Conservation (phyloP, 2,329 filamentous ascomycete genomes). For the Sporothrix pseudoabietina region DNA sequence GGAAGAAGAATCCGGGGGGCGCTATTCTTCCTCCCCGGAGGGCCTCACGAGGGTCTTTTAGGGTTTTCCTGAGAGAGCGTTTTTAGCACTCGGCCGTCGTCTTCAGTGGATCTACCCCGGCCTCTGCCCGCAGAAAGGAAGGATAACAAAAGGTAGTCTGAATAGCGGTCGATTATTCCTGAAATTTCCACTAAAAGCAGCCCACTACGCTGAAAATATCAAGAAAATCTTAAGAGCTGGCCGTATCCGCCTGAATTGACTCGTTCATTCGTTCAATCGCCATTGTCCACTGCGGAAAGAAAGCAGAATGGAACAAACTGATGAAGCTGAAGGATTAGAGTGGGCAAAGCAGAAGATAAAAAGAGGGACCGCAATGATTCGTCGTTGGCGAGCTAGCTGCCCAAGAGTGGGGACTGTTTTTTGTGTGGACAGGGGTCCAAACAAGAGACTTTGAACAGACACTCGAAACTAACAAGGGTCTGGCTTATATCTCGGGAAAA, state of each 20-base stretch:
- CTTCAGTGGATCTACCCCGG: not conserved
- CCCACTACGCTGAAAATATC: not conserved
- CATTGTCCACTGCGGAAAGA: not conserved
- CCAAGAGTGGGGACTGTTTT: not conserved
- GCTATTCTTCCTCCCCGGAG: not conserved
- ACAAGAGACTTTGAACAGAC: not conserved
- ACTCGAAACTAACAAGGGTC: not conserved
- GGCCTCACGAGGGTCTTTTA: not conserved
- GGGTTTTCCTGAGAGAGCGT: not conserved
- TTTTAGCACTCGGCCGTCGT: not conserved
- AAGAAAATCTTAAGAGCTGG: not conserved
- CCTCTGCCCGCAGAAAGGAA: not conserved
- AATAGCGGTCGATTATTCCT: not conserved
- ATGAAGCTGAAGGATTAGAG: not conserved
- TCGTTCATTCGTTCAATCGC: not conserved
- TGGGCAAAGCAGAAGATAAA: not conserved
- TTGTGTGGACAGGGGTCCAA: not conserved
- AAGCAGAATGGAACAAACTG: not conserved
- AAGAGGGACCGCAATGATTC: constrained; percentile 7
- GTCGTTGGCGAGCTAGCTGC: constrained; percentile 1
- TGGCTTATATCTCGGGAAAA: not conserved
- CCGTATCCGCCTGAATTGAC: not conserved
- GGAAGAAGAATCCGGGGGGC: not conserved
- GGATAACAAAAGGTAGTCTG: not conserved
- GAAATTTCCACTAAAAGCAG: not conserved